These are phyloP conservation scores for Beauveria rudraprayagi DNA, from an alignment of 2,329 filamentous ascomycete genomes.

Conservation along the genomic window DNA sequence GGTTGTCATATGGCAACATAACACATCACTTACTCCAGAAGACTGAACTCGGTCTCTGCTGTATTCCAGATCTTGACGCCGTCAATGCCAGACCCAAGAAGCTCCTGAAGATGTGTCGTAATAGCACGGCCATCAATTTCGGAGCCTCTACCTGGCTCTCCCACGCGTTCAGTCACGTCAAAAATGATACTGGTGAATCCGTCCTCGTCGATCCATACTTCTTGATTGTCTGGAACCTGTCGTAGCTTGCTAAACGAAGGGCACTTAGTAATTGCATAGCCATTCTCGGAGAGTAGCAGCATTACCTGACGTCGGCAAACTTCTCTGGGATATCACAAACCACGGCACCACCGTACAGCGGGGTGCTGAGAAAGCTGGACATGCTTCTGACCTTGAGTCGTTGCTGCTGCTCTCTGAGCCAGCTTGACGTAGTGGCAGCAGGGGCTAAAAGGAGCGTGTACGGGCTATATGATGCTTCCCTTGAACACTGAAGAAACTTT, in stretches of 20 bases:
- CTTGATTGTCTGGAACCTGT: conserved; percentile 79
- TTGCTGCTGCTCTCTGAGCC: not conserved
- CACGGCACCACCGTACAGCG: conserved; percentile 67
- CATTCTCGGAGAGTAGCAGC: not conserved
- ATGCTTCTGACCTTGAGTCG: conserved; percentile 25
- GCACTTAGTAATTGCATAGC: not conserved
- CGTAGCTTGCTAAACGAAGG: conserved; percentile 52
- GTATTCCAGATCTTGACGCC: conserved; percentile 60
- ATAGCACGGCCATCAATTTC: conserved; percentile 63
- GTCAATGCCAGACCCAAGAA: conserved; percentile 57
- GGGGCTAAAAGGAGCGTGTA: not conserved
- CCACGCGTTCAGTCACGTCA: conserved; percentile 80
- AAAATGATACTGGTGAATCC: conserved; percentile 84
- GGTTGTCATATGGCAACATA: not conserved
- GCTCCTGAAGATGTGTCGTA: conserved; percentile 60
- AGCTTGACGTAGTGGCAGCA: not conserved
- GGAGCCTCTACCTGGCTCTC: conserved; percentile 41
- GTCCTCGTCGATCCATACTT: conserved; percentile 78
- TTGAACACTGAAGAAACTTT: not conserved
- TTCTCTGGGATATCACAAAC: conserved; percentile 57
- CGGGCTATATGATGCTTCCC: not conserved
- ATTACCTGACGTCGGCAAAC: conserved; percentile 67
- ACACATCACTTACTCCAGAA: conserved; percentile 38
- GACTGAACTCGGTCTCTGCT: conserved; percentile 50
- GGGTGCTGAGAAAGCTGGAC: conserved; percentile 47